Evolutionary conservation across 345 rosid genomes (phyloP).

Genomic region (Trapa bicornis): DNA sequence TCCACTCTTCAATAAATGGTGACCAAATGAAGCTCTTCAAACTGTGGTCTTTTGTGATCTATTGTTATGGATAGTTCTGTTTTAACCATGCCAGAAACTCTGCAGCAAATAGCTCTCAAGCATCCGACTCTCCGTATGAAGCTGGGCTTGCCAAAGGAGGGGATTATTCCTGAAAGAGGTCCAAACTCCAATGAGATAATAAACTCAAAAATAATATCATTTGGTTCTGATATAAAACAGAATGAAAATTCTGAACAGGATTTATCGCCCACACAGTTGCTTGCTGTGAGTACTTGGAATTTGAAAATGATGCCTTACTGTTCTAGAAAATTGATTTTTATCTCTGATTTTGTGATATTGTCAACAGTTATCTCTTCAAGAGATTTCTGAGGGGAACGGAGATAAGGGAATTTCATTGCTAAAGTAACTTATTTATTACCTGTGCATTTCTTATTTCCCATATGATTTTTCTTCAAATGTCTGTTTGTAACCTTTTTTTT

Average conservation of each 20-base stretch:
- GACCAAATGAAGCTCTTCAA: background rate
- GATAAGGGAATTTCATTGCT: conserved; percentile 48
- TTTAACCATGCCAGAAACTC: background rate
- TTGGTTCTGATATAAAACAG: conserved; percentile 16
- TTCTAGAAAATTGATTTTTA: conserved; percentile 3
- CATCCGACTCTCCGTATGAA: conserved; percentile 46
- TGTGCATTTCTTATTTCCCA: background rate
- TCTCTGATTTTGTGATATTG: conserved; percentile 14
- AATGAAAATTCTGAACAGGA: conserved; percentile 23
- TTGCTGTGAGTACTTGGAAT: conserved; percentile 39
- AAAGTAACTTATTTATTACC: conserved; percentile 21
- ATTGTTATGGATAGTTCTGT: background rate
- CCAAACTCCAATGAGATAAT: conserved; percentile 15
- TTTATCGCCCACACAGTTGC: conserved; percentile 44
- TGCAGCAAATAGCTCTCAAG: conserved; percentile 62
- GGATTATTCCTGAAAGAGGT: conserved; percentile 17
- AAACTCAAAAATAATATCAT: conserved; percentile 12
- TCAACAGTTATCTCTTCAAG: conserved; percentile 55
- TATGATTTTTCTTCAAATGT: background rate
- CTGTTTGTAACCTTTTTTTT: background rate
- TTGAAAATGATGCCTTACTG: conserved; percentile 1
- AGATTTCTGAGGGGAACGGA: conserved; percentile 37
- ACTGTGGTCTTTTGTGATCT: too few species aligned
- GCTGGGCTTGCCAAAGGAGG: conserved; percentile 45
- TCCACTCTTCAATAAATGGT: background rate